Evolutionary conservation across 495 filamentous ascomycete species (phyloP).

Genomic region (Cercophora samala): DNA sequence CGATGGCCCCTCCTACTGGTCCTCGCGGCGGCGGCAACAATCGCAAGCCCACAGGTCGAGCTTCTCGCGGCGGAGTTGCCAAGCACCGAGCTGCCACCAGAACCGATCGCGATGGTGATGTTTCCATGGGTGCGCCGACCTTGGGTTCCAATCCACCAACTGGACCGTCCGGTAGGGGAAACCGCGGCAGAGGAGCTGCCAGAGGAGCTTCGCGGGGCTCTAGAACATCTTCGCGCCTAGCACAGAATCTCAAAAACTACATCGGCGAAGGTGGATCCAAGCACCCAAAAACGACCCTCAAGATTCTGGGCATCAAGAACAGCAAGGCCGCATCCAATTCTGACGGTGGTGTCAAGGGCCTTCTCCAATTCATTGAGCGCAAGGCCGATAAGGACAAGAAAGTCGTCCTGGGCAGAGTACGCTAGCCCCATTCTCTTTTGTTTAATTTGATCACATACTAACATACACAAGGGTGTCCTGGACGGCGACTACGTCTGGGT

Average conservation of each 20-base stretch:
- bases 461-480: slow-evolving; percentile 66
- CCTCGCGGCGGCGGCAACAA: slow-evolving; percentile 24
- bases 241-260: slow-evolving; percentile 28
- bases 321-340: slow-evolving; percentile 69
- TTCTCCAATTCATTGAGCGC: slow-evolving; percentile 77
- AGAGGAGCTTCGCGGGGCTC: slow-evolving; percentile 17
- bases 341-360: slow-evolving; percentile 67
- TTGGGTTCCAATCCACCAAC: slow-evolving; percentile 31
- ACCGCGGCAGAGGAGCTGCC: slow-evolving; percentile 19
- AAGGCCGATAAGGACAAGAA: slow-evolving; percentile 60
- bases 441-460: slow-evolving; percentile 55
- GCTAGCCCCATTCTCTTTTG: slow-evolving; percentile 34
- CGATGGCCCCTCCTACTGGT: slow-evolving; percentile 44
- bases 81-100: slow-evolving; percentile 57
- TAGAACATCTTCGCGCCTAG: slow-evolving; percentile 22
- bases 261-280: slow-evolving; percentile 18
- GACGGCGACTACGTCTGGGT: slow-evolving; percentile 68
- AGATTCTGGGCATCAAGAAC: slow-evolving; percentile 65
- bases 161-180: slow-evolving; percentile 27
- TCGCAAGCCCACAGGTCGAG: neutral
- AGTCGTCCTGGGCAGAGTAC: slow-evolving; percentile 82
- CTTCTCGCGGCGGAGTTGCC: slow-evolving; percentile 54
- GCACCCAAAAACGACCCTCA: slow-evolving; percentile 42
- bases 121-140: slow-evolving; percentile 65
- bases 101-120: slow-evolving; percentile 76